Conservation (phyloP, 2,329 filamentous ascomycete genomes). For the Paraphaeosphaeria sporulosa region DNA sequence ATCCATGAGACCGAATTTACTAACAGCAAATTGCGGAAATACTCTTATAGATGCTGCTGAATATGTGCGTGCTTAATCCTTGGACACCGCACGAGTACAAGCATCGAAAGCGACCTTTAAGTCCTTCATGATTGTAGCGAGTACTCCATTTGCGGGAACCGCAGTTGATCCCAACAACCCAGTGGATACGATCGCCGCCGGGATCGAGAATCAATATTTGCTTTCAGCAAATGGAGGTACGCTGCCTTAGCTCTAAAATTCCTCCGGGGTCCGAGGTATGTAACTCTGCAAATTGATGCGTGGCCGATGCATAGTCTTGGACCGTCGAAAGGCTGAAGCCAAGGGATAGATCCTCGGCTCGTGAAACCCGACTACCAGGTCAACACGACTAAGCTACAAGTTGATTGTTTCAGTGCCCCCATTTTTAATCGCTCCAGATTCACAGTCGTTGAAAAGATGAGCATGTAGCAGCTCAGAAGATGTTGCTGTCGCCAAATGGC, state of each 20-base stretch:
- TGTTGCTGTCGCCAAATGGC: constrained; percentile 12
- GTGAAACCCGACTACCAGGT: neutral
- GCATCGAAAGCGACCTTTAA: no score
- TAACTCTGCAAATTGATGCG: neutral
- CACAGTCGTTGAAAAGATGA: no score
- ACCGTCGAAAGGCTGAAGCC: neutral
- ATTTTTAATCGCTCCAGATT: no score
- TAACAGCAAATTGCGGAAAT: neutral
- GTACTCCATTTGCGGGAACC: no score
- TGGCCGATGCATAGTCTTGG: neutral
- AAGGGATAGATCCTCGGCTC: neutral
- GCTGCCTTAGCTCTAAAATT: neutral
- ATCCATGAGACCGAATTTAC: neutral
- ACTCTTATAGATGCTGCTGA: neutral
- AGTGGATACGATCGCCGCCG: no score
- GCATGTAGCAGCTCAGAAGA: neutral
- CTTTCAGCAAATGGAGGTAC: no score
- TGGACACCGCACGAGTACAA: neutral
- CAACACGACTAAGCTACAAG: neutral
- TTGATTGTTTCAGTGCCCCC: neutral
- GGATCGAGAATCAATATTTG: no score
- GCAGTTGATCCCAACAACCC: no score
- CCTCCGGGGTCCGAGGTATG: neutral
- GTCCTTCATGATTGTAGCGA: no score
- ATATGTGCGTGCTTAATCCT: neutral